These are phyloP conservation scores for Periconia digitata DNA, from an alignment of 2,329 filamentous ascomycete genomes.

Conservation along the genomic window DNA sequence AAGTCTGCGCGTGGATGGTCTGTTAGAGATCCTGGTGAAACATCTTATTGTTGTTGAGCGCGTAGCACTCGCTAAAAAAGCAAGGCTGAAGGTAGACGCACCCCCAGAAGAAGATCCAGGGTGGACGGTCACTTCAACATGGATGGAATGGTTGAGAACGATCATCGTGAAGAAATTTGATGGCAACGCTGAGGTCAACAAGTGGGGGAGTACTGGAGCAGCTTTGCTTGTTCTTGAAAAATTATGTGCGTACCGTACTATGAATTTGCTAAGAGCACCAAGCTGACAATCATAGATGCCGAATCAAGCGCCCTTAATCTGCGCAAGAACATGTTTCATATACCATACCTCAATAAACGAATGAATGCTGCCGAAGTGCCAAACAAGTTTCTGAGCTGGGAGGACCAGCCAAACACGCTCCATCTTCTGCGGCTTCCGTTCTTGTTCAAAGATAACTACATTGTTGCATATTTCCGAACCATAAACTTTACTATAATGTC, in stretches of 20 bases:
- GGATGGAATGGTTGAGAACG: constrained; percentile 71
- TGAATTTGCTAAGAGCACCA: too few species aligned
- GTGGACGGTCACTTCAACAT: constrained; percentile 39
- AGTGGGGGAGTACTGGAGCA: constrained; percentile 72
- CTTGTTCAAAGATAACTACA: constrained; percentile 70
- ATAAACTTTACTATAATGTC: constrained; percentile 90
- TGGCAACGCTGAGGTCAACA: constrained; percentile 68
- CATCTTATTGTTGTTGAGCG: constrained; percentile 29
- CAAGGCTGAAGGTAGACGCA: constrained; percentile 16
- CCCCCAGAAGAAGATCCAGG: constrained; percentile 29
- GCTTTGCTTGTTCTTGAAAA: constrained; percentile 73
- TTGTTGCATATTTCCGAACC: constrained; percentile 83
- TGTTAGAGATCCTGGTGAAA: constrained; percentile 23
- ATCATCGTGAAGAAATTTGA: constrained; percentile 81
- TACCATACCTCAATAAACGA: constrained; percentile 73
- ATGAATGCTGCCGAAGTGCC: constrained; percentile 76
- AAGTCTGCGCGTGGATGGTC: background rate
- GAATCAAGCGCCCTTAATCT: constrained; percentile 51
- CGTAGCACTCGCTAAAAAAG: constrained; percentile 21
- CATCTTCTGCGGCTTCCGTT: constrained; percentile 82
- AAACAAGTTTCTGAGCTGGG: constrained; percentile 63
- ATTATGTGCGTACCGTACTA: constrained; percentile 59
- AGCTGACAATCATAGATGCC: constrained; percentile 24
- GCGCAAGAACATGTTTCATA: constrained; percentile 65
- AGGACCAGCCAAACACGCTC: constrained; percentile 63